Percentiles rank a stretch among this genome's conserved stretches.
phyloP scores from a whole-genome alignment of 176 grass and related monocot genomes.

The Paspalum vaginatum region DNA sequence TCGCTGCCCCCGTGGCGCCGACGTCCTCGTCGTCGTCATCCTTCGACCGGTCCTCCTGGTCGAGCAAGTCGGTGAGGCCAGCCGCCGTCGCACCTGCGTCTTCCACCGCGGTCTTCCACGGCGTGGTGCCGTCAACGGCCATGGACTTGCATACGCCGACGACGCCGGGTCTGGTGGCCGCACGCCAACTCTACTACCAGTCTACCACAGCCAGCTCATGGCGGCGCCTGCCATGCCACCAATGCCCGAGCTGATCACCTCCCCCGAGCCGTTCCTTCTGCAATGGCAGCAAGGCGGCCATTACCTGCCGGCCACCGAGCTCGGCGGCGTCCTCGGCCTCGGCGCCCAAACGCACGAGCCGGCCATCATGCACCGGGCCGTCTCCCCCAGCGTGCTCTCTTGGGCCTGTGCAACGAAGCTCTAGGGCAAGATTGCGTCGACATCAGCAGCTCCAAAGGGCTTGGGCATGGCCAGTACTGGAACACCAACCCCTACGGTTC shows the following conservation, averaged over 20 bases:
- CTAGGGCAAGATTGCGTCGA: constrained; percentile 28
- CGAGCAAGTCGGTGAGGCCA: constrained; percentile 51
- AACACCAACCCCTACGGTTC: neutral
- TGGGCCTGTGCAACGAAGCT: constrained; percentile 42
- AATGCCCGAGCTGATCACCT: constrained; percentile 22
- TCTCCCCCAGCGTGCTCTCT: constrained; percentile 12
- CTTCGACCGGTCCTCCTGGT: constrained; percentile 66
- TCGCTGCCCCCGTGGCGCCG: constrained; percentile 11
- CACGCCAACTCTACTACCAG: constrained; percentile 45
- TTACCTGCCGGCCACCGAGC: constrained; percentile 55
- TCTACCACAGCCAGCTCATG: constrained; percentile 30
- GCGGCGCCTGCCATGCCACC: neutral
- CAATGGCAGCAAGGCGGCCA: constrained; percentile 42
- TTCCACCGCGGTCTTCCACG: neutral
- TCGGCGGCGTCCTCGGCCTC: constrained; percentile 49
- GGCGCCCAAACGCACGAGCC: neutral
- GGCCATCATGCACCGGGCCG: neutral
- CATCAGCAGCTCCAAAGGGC: constrained; percentile 37
- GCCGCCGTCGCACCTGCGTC: neutral
- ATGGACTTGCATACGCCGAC: constrained; percentile 22
- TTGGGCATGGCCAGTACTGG: constrained; percentile 9
- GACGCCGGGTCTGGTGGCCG: neutral
- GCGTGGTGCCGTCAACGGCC: neutral
- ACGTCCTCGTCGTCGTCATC: constrained; percentile 72
- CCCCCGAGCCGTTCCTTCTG: constrained; percentile 35